Evolutionary conservation across 1,284 basidiomycete genomes (phyloP).

Genomic region (Vanrija sp.): DNA sequence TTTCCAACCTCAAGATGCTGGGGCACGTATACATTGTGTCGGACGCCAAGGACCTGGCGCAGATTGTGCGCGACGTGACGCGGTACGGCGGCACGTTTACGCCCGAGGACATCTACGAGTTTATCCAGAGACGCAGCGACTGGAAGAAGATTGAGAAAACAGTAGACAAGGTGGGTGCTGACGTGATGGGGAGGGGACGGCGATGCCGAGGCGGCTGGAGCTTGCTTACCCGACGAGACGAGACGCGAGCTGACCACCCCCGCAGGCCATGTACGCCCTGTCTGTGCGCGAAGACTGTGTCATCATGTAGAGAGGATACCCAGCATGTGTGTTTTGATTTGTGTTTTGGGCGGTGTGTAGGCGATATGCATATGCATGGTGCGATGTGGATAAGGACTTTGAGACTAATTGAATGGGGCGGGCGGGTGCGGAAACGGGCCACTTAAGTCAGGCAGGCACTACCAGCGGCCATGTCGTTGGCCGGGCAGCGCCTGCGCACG

Average conservation of each 20-base stretch:
- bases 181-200: background rate
- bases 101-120: slow-evolving; percentile 88
- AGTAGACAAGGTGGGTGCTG: slow-evolving; percentile 73
- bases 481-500: too few species aligned
- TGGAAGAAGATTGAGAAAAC: slow-evolving; percentile 96
- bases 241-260: background rate
- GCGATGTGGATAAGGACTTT: too few species aligned
- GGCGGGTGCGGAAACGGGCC: too few species aligned
- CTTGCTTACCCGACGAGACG: background rate
- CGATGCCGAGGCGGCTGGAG: background rate
- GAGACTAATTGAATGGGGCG: too few species aligned
- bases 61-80: slow-evolving; percentile 89
- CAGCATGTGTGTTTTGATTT: too few species aligned
- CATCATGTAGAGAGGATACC: slow-evolving; percentile 46
- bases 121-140: slow-evolving; percentile 84
- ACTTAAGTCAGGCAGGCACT: too few species aligned
- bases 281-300: slow-evolving; percentile 87
- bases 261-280: slow-evolving; percentile 70
- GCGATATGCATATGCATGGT: too few species aligned
- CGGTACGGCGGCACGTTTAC: slow-evolving; percentile 87
- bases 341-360: too few species aligned
- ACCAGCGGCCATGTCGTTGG: too few species aligned
- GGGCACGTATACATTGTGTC: slow-evolving; percentile 83
- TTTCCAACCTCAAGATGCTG: slow-evolving; percentile 91
- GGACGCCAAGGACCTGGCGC: slow-evolving; percentile 87